Conservation (phyloP, 495 filamentous ascomycete species). For the Daldinia childiae region DNA sequence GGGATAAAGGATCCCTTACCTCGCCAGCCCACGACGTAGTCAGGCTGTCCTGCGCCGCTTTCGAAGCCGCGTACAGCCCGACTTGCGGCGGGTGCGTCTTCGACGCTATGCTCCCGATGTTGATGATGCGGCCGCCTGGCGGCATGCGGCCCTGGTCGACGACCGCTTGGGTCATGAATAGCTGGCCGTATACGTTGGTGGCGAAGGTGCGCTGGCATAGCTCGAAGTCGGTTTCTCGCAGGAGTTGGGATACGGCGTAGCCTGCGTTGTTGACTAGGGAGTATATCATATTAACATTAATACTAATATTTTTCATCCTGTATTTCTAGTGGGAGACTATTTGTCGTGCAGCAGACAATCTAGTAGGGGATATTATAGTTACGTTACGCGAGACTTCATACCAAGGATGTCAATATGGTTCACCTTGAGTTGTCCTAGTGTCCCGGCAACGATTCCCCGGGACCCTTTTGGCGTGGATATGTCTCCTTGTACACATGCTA, state of each 20-base stretch:
- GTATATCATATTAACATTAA: neutral
- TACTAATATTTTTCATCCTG: neutral
- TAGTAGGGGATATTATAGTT: neutral
- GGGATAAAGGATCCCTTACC: slow-evolving; percentile 30
- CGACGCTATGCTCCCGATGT: slow-evolving; percentile 56
- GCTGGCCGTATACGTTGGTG: slow-evolving; percentile 49
- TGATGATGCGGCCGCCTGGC: slow-evolving; percentile 56
- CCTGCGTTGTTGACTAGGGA: slow-evolving; percentile 38
- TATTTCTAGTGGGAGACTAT: neutral
- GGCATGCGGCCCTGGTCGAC: slow-evolving; percentile 52
- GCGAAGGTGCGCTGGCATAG: slow-evolving; percentile 33
- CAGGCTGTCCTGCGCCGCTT: slow-evolving; percentile 48
- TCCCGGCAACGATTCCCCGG: slow-evolving; percentile 46
- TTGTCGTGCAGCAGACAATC: neutral
- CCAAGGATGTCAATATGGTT: slow-evolving; percentile 54
- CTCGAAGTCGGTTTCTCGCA: slow-evolving; percentile 23
- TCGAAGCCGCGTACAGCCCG: slow-evolving; percentile 45
- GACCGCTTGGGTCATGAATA: slow-evolving; percentile 54
- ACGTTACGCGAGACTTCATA: slow-evolving; percentile 25
- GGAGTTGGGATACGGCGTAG: neutral
- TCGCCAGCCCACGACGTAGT: slow-evolving; percentile 42
- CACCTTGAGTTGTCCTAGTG: slow-evolving; percentile 41
- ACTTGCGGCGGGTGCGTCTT: slow-evolving; percentile 21
- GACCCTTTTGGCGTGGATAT: slow-evolving; percentile 45
- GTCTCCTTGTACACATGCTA: slow-evolving; percentile 52